phyloP scores from a whole-genome alignment of 768 basidiomycete species.

The Pulveroboletus sp. region DNA sequence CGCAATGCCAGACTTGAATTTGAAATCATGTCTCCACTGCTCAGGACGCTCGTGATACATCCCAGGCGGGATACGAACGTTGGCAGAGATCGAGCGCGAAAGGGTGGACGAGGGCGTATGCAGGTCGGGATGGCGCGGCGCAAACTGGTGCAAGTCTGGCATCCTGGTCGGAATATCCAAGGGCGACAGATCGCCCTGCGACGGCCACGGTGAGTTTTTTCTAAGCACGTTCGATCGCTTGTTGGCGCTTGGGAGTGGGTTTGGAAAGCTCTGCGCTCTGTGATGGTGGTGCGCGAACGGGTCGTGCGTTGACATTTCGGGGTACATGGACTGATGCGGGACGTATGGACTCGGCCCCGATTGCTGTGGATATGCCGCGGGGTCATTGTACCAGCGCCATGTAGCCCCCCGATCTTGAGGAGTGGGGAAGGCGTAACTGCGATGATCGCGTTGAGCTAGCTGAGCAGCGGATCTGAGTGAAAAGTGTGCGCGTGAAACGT shows the following conservation, averaged over 20 bases:
- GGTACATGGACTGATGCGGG: constrained; percentile 17
- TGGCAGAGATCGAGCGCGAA: constrained; percentile 13
- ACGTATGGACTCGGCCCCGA: constrained; percentile 30
- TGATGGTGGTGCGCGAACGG: constrained; percentile 2
- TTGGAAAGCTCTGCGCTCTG: constrained; percentile 4
- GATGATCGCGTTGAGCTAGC: not conserved
- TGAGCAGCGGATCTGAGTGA: not conserved
- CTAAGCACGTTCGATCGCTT: constrained; percentile 4
- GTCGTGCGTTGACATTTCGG: constrained; percentile 10
- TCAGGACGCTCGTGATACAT: constrained; percentile 22
- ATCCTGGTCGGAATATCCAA: constrained; percentile 15
- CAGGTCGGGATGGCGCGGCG: constrained; percentile 15
- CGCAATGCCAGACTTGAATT: constrained; percentile 28
- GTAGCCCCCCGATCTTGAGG: constrained; percentile 13
- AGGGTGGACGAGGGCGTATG: constrained; percentile 25
- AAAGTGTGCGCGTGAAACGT: not conserved
- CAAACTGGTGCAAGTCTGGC: constrained; percentile 15
- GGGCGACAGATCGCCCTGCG: constrained; percentile 19
- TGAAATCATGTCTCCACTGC: constrained; percentile 30
- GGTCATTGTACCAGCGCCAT: constrained; percentile 3
- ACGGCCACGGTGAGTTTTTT: constrained; percentile 12
- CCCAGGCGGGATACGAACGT: constrained; percentile 9
- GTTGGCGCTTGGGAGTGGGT: not conserved
- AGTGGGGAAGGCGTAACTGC: constrained; percentile 5
- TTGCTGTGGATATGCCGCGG: constrained; percentile 11